phyloP scores from a whole-genome alignment of 2,329 filamentous ascomycete genomes.

The Lasiodiplodia sp. region DNA sequence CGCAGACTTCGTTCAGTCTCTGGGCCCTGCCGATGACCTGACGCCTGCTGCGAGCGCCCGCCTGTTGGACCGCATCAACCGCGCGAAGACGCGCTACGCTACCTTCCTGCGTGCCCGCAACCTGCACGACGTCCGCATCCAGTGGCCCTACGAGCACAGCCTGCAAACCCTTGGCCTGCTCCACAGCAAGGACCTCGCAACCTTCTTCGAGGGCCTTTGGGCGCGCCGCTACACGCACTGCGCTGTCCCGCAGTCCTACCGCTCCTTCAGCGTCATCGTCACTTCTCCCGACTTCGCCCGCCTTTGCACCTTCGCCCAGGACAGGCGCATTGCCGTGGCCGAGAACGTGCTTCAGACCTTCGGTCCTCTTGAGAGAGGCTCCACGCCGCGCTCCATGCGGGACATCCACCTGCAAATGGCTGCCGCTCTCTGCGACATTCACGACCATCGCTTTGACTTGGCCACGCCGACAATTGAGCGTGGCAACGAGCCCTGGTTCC shows the following conservation, averaged over 20 bases:
- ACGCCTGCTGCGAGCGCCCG: neutral
- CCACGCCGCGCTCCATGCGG: neutral
- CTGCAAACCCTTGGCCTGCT: neutral
- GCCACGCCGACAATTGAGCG: neutral
- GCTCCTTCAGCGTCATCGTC: conserved; percentile 25
- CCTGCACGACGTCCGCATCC: conserved; percentile 22
- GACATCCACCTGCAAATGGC: conserved; percentile 17
- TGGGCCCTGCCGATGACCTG: neutral
- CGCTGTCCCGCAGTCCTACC: neutral
- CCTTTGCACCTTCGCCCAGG: conserved; percentile 4
- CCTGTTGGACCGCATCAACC: conserved; percentile 19
- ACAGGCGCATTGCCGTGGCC: neutral
- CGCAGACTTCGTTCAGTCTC: neutral
- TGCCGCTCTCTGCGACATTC: conserved; percentile 7
- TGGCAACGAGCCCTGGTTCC: conserved; percentile 25
- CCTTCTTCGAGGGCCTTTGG: conserved; percentile 8
- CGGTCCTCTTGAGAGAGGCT: neutral
- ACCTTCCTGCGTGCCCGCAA: conserved; percentile 20
- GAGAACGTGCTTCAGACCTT: conserved; percentile 25
- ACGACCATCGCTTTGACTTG: conserved; percentile 3
- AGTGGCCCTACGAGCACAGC: conserved; percentile 16
- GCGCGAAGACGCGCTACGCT: conserved; percentile 28
- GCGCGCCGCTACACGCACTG: conserved; percentile 20
- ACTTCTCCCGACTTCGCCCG: neutral
- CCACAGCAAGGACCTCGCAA: conserved; percentile 1